Percentiles rank a stretch among this genome's conserved stretches.
phyloP scores from a whole-genome alignment of 352 stramenopile genomes.

The Phytophthora fragariaefolia region DNA sequence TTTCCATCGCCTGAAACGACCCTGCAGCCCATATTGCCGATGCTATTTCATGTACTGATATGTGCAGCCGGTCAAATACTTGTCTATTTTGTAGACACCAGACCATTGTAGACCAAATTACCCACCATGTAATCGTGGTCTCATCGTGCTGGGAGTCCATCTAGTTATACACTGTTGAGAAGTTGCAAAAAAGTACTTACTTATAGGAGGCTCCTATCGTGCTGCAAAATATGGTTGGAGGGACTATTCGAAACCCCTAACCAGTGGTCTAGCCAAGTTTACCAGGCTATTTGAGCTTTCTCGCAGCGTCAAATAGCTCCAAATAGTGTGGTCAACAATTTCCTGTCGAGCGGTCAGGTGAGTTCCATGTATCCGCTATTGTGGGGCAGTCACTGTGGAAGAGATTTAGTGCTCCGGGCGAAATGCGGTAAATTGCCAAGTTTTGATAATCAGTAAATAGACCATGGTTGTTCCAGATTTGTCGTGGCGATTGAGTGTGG shows the following conservation, averaged over 20 bases:
- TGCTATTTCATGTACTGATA: not conserved
- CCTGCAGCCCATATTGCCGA: not conserved
- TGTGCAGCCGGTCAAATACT: not conserved
- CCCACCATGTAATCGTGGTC: not conserved
- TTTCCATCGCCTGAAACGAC: not conserved
- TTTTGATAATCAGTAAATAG: no score
- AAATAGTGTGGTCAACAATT: not conserved
- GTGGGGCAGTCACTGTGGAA: no score
- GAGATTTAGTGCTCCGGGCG: no score
- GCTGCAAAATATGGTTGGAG: not conserved
- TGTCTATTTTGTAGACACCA: not conserved
- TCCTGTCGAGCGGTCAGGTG: no score
- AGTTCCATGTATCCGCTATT: no score
- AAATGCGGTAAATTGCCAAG: no score
- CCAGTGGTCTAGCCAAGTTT: not conserved
- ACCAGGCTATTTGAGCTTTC: not conserved
- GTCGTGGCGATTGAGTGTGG: no score
- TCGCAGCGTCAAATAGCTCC: not conserved
- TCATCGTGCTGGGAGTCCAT: not conserved
- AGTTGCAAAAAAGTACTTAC: not conserved
- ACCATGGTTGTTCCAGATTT: no score
- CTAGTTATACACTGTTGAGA: not conserved
- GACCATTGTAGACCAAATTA: not conserved
- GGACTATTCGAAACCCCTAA: not conserved
- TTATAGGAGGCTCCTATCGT: no score